phyloP scores from a whole-genome alignment of 2,329 filamentous ascomycete genomes.

The Malbranchea cinnamomea region DNA sequence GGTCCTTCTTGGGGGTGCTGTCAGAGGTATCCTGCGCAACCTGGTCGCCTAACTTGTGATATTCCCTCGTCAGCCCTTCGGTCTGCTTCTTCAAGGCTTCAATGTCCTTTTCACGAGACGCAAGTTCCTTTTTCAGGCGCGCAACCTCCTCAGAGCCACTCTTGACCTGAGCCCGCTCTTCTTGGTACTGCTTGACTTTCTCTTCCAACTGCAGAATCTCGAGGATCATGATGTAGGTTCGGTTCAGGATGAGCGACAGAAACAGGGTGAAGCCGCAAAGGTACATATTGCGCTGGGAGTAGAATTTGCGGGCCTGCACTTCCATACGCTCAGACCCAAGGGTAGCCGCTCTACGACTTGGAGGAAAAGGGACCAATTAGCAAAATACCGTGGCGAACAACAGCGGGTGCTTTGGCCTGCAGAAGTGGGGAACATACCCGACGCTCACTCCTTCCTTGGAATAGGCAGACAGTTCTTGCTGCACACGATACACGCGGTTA shows the following conservation, averaged over 20 bases:
- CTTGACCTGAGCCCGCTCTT: conserved; percentile 41
- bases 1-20: conserved; percentile 39
- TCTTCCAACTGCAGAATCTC: conserved; percentile 86
- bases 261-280: conserved; percentile 98
- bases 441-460: conserved; percentile 43
- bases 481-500: conserved; percentile 89
- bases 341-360: conserved; percentile 44
- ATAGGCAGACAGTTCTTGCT: conserved; percentile 66
- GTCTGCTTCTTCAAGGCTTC: conserved; percentile 86
- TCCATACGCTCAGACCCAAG: conserved; percentile 93
- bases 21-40: conserved; percentile 41
- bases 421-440: conserved; percentile 31
- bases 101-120: conserved; percentile 66
- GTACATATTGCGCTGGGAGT: conserved; percentile 99
- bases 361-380: conserved; percentile 8
- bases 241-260: conserved; percentile 93
- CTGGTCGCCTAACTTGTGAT: conserved; percentile 72
- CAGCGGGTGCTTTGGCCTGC: background rate
- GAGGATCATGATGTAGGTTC: conserved; percentile 94
- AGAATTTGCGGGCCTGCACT: conserved; percentile 98
- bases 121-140: conserved; percentile 57
- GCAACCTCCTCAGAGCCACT: conserved; percentile 54
- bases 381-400: background rate
- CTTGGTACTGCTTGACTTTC: conserved; percentile 71
- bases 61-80: conserved; percentile 68